These are phyloP conservation scores for Remersonia thermophila DNA, from an alignment of 2,329 filamentous ascomycete species.

Conservation along the genomic window DNA sequence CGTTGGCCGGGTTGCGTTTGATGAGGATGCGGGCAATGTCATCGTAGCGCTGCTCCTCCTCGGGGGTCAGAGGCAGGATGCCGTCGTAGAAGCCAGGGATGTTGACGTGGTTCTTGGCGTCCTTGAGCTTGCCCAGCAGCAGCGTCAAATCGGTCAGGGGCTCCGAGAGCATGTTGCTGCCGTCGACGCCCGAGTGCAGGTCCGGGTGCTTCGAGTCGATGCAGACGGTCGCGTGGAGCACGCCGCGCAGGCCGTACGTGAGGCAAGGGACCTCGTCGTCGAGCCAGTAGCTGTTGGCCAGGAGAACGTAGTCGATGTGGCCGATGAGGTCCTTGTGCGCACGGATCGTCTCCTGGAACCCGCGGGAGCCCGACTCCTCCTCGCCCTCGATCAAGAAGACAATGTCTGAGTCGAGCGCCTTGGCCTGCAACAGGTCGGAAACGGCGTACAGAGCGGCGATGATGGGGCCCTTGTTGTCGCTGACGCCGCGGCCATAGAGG, in stretches of 20 bases:
- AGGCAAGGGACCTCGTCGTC: constrained; percentile 91
- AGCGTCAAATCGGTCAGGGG: constrained; percentile 83
- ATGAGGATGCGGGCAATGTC: constrained; percentile 72
- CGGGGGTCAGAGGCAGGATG: constrained; percentile 60
- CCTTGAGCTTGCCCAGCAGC: constrained; percentile 71
- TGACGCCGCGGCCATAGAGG: constrained; percentile 88
- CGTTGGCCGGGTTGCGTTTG: constrained; percentile 50
- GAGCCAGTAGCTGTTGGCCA: constrained; percentile 98
- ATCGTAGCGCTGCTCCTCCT: constrained; percentile 70
- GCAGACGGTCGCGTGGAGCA: constrained; percentile 83
- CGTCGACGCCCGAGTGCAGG: constrained; percentile 92
- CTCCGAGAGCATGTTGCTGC: constrained; percentile 79
- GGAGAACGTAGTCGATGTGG: constrained; percentile 80
- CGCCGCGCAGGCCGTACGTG: constrained; percentile 86
- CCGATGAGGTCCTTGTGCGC: constrained; percentile 77
- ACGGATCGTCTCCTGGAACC: constrained; percentile 73
- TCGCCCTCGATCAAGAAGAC: constrained; percentile 94
- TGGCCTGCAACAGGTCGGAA: constrained; percentile 75
- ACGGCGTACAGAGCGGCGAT: constrained; percentile 90
- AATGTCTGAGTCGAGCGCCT: constrained; percentile 73
- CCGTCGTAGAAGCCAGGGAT: constrained; percentile 84
- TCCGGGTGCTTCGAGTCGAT: constrained; percentile 80
- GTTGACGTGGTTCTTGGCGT: constrained; percentile 64
- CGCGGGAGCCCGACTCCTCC: constrained; percentile 85
- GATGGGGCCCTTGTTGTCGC: constrained; percentile 94